phyloP scores from a whole-genome alignment of 2,329 filamentous ascomycete species.

The Fusarium odoratissimum region DNA sequence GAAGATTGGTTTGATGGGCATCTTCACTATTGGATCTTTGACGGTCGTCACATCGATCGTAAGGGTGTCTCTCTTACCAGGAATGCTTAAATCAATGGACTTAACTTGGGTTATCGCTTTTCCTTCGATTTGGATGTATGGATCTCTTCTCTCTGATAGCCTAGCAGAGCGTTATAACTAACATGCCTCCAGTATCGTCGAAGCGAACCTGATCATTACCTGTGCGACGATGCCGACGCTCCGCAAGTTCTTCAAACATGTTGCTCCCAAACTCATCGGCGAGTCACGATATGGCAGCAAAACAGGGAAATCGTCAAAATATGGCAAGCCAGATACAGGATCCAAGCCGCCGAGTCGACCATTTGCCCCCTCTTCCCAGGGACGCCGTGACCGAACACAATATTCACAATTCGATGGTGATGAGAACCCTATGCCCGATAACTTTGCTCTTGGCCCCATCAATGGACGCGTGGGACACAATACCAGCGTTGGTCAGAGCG shows the following conservation, averaged over 20 bases:
- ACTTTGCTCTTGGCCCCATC: slow-evolving; percentile 20
- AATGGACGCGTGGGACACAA: slow-evolving; percentile 18
- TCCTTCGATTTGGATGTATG: slow-evolving; percentile 48
- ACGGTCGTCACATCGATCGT: slow-evolving; percentile 51
- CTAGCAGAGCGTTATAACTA: neutral
- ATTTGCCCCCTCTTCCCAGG: slow-evolving; percentile 18
- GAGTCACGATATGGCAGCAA: slow-evolving; percentile 43
- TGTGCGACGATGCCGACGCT: slow-evolving; percentile 56
- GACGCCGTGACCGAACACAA: slow-evolving; percentile 30
- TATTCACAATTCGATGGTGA: slow-evolving; percentile 41
- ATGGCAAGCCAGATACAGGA: slow-evolving; percentile 26
- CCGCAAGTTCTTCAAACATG: slow-evolving; percentile 53
- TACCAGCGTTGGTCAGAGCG: slow-evolving; percentile 24
- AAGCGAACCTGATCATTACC: slow-evolving; percentile 55
- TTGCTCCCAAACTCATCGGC: slow-evolving; percentile 50
- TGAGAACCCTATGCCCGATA: slow-evolving; percentile 5
- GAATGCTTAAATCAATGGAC: slow-evolving; percentile 43
- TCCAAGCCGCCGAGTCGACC: slow-evolving; percentile 21
- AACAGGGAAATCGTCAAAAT: slow-evolving; percentile 26
- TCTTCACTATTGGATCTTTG: slow-evolving; percentile 58
- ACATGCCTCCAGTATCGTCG: slow-evolving; percentile 41
- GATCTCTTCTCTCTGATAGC: neutral
- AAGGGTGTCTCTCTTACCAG: slow-evolving; percentile 42
- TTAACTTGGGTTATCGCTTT: slow-evolving; percentile 47
- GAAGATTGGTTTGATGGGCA: slow-evolving; percentile 57